Evolutionary conservation across 2,329 filamentous ascomycete species (phyloP), one percentile per base, ranked within the genome.

Genomic region (Calonectria hongkongensis): DNA sequence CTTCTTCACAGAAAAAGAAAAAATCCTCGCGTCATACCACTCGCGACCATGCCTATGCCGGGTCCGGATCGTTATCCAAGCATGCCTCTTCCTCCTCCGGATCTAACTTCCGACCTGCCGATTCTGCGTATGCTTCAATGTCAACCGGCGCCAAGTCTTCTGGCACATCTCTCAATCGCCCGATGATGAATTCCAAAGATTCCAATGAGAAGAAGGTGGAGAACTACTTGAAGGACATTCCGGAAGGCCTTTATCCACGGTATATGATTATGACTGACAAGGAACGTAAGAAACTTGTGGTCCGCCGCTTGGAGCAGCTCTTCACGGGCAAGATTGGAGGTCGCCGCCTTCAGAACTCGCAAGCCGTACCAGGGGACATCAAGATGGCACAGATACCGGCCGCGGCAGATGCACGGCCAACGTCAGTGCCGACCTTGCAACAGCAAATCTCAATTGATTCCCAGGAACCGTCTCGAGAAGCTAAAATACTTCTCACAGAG

Each of bases 231-330:
- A 89, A 92, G 60, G 92, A 95, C 63, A 95, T 95, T 6, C 93
- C 94, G 0, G 89, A 92, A 74, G 92, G 92, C 0, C 80, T 95
- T 0, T 87, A 94, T 45, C 93, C 93, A 0, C 89, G 89, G 13
- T 87, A 89, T 51, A 86, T 88, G 28, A 82, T 86, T 0, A 90
- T 95, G 89, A 92, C 92, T 0, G 94, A 96, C 16, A 92, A 91
- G 75, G 89, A 93, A 7, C 95, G 91, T 85, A 95, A 94, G 85
- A 95, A 92, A 80, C 80, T 95, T 25, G 93, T 96, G 0, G 95
- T 96, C 2, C 89, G 91, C 67, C 89, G 94, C 2, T 83, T 97
- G 7, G 95, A 97, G 79, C 94, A 96, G 74, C 88, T 97, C 1
- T 97, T 97, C 74, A 95, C 94, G 0, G 95, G 95, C 3, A 94